A percentile compares a stretch with the other conserved stretches of the same genome.
Conservation (phyloP, 495 filamentous ascomycete genomes). For the Penicillium waksmanii region DNA sequence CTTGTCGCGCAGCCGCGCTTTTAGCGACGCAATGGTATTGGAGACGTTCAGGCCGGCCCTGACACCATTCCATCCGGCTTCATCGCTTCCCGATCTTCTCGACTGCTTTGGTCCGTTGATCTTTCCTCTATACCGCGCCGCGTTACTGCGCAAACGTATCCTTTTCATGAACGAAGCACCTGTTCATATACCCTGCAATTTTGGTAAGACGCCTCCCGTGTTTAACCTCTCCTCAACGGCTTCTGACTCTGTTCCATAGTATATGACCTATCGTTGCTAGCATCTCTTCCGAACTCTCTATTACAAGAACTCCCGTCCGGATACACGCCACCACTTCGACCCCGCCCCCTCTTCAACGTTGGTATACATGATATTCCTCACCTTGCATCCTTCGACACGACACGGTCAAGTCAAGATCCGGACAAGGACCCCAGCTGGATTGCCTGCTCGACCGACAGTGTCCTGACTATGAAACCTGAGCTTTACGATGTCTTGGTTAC, state of each 20-base stretch:
- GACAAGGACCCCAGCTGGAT: constrained; percentile 76
- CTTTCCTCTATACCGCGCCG: constrained; percentile 89
- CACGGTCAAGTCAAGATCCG: constrained; percentile 29
- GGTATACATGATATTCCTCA: constrained; percentile 91
- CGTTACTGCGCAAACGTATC: constrained; percentile 84
- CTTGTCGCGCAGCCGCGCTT: constrained; percentile 34
- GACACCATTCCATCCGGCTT: constrained; percentile 81
- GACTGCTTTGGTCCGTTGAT: constrained; percentile 87
- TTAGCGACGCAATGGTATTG: constrained; percentile 55
- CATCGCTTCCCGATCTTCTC: constrained; percentile 74
- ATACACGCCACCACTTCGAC: constrained; percentile 56
- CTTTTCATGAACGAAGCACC: constrained; percentile 83
- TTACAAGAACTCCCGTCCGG: constrained; percentile 58
- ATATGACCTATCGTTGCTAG: constrained; percentile 90
- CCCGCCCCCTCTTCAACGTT: constrained; percentile 86
- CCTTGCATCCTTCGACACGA: constrained; percentile 52
- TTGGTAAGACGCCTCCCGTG: constrained; percentile 59
- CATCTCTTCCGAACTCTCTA: constrained; percentile 70
- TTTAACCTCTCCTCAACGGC: neutral
- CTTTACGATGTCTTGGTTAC: constrained; percentile 89
- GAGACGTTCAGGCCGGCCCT: constrained; percentile 71
- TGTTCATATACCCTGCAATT: constrained; percentile 83
- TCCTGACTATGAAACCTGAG: constrained; percentile 78
- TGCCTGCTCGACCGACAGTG: constrained; percentile 92
- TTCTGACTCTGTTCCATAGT: constrained; percentile 53